Evolutionary conservation across 192 early-diverging fungal species (phyloP), one percentile per base, ranked within the genome.

Genomic region (Chytriomyces sp.): DNA sequence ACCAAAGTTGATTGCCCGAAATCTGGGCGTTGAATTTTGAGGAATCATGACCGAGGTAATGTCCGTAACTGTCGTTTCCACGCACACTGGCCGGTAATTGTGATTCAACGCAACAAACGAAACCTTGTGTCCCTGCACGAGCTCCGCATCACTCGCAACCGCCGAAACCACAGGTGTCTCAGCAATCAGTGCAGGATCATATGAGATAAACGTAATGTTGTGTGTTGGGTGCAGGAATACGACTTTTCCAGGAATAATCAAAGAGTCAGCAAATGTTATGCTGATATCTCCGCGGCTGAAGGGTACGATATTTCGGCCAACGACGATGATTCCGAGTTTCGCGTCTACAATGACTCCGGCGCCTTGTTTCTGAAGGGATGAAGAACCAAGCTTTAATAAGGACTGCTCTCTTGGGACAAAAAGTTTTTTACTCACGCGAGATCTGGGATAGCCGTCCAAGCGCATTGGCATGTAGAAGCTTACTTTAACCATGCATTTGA

Each of bases 211-310:
- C 2, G 91, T 91, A 85, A 93, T 93, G 85, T 95, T 97, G 76
- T 95, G 92, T 1, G 91, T 90, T 1, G 96, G 97, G 68, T 98
- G 97, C 50, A 94, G 63, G 72, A 93, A 95, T 6, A 91, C 75
- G 53, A 96, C 82, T 71, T 89, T 90, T 20, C 89, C 97, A 0
- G 95, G 96, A 71, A 98, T 91, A 53, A 93, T 91, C n/a, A 95
- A 89, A 45, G 91, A 91, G 76, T 95, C 93, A 53, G 92, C 94
- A 80, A 98, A 91, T 0, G 93, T 94, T 46, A 98, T 83, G 50
- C 86, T 86, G 43, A 96, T 85, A 66, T 95, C 93, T 44, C 94
- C 93, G 61, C 94, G 80, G 44, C 84, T 86, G 76, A 93, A 89
- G 0, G 92, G 92, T 9, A 98, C 90, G 20, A 93, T 92, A 67